Percentiles rank a stretch among this genome's conserved stretches.
phyloP scores from a whole-genome alignment of 352 stramenopile genomes.

The Blastocystis sp. region DNA sequence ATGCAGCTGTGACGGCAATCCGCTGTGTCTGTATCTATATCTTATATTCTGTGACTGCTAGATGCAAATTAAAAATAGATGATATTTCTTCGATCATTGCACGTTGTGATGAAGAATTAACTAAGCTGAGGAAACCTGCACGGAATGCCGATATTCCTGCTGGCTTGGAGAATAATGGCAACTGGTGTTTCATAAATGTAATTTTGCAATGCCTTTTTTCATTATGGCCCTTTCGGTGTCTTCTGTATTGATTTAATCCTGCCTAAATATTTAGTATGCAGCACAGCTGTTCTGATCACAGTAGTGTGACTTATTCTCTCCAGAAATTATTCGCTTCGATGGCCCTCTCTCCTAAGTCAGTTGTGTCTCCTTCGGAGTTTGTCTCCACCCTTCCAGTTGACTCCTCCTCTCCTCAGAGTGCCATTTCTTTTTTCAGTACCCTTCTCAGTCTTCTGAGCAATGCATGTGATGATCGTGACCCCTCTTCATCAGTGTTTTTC shows the following conservation, averaged over 20 bases:
- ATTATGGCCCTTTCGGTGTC: background rate
- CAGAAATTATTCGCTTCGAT: background rate
- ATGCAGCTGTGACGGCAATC: background rate
- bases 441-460: background rate
- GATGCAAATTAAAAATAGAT: background rate
- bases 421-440: background rate
- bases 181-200: background rate
- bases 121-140: background rate
- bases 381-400: background rate
- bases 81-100: background rate
- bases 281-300: background rate
- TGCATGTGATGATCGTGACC: background rate
- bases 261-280: background rate
- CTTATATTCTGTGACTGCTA: background rate
- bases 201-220: background rate
- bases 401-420: background rate
- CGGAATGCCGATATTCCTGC: background rate
- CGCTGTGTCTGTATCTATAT: background rate
- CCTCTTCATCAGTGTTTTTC: background rate
- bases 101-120: background rate
- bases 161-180: background rate
- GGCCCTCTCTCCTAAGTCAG: background rate
- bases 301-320: background rate
- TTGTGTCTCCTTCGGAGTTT: background rate
- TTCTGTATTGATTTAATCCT: background rate